Percentiles rank a stretch among this genome's conserved stretches.
Conservation (phyloP, 1,284 basidiomycete genomes). For the Irpex sp. region DNA sequence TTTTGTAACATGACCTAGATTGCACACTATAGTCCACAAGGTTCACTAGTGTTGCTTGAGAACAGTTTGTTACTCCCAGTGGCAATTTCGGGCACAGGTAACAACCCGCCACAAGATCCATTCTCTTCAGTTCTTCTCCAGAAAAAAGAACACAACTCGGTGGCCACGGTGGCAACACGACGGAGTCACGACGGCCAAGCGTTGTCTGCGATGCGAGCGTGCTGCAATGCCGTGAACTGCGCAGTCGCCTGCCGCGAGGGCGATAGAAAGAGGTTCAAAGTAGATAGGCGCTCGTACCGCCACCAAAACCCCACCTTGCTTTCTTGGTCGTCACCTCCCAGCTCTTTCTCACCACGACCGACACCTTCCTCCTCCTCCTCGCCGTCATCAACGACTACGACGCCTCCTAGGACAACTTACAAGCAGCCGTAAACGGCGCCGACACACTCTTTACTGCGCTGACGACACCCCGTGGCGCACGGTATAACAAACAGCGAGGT, state of each 20-base stretch:
- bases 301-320: background rate
- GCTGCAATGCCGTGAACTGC: background rate
- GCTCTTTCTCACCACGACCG: background rate
- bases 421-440: background rate
- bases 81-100: too few species aligned
- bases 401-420: background rate
- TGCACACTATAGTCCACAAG: too few species aligned
- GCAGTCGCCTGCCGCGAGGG: background rate
- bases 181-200: too few species aligned
- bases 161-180: too few species aligned
- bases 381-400: background rate
- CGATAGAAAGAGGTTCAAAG: background rate
- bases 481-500: background rate
- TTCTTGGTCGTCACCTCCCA: background rate
- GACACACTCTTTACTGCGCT: background rate
- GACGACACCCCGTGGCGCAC: background rate
- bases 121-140: too few species aligned
- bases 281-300: slow-evolving; percentile 2
- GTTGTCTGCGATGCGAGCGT: background rate
- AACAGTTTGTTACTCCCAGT: too few species aligned
- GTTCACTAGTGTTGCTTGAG: too few species aligned
- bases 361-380: background rate
- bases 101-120: too few species aligned
- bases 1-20: background rate
- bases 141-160: too few species aligned